phyloP scores from a whole-genome alignment of 495 filamentous ascomycete species.

The Talaromyces stipitatus region DNA sequence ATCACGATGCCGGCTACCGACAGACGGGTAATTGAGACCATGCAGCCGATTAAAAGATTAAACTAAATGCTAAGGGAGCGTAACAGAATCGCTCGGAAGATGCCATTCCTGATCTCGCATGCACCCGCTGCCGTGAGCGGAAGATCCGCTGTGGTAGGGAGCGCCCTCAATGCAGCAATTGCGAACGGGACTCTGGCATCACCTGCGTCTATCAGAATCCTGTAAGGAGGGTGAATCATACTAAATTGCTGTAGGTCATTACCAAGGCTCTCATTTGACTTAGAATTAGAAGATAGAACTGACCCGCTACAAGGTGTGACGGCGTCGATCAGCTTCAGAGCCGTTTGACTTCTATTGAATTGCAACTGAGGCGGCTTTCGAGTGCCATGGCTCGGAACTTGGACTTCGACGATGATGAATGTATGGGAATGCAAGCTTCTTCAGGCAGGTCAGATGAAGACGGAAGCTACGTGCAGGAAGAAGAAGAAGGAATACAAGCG shows the following conservation, averaged over 20 bases:
- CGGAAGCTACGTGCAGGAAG: not conserved
- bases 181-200: not conserved
- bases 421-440: not conserved
- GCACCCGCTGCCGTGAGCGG: not conserved
- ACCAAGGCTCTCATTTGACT: no score
- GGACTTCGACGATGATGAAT: not conserved
- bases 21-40: not conserved
- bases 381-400: not conserved
- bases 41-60: not conserved
- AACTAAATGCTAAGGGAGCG: not conserved
- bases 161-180: not conserved
- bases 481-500: not conserved
- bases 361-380: not conserved
- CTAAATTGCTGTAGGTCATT: not conserved
- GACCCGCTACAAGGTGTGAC: not conserved
- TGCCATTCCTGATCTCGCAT: not conserved
- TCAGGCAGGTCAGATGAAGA: not conserved
- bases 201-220: not conserved
- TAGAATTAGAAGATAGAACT: no score
- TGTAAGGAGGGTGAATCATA: not conserved
- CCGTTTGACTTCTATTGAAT: not conserved
- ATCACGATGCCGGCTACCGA: not conserved
- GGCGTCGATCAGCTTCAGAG: not conserved
- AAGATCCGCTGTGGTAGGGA: slow-evolving; percentile 2
- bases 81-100: not conserved